Conservation (phyloP, 306 rosid species). For the Casuarina equisetifolia region DNA sequence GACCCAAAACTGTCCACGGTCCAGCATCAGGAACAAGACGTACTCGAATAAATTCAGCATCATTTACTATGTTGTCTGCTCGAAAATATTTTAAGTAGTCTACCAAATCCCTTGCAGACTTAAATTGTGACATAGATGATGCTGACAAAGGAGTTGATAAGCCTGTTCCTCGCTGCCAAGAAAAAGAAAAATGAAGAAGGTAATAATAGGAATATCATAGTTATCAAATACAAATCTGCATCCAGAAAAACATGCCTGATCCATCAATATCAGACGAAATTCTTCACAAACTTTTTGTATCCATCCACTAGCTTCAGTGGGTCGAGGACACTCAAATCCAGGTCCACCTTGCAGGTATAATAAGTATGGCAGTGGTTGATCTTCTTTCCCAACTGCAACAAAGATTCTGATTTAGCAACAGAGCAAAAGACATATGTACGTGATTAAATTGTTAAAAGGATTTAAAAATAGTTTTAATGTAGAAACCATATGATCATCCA, state of each 20-base stretch:
- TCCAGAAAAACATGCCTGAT: constrained; percentile 69
- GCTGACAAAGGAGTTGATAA: constrained; percentile 85
- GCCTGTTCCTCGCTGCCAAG: constrained; percentile 94
- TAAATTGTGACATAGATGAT: constrained; percentile 83
- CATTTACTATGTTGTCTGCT: constrained; percentile 91
- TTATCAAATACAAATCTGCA: constrained; percentile 12
- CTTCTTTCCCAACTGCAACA: constrained; percentile 83
- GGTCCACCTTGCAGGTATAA: constrained; percentile 96
- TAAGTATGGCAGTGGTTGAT: constrained; percentile 67
- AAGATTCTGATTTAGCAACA: constrained; percentile 21
- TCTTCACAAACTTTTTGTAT: constrained; percentile 81
- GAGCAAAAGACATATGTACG: constrained; percentile 8
- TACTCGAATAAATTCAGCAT: constrained; percentile 84
- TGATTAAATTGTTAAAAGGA: background rate
- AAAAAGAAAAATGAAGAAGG: constrained; percentile 29
- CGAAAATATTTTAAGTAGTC: constrained; percentile 75
- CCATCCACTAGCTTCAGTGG: constrained; percentile 92
- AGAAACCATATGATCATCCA: constrained; percentile 16
- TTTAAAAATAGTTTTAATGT: background rate
- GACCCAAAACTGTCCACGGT: constrained; percentile 92
- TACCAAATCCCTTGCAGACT: constrained; percentile 59
- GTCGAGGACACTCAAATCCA: constrained; percentile 78
- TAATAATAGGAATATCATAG: constrained; percentile 19
- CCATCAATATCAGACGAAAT: constrained; percentile 84
- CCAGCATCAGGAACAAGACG: constrained; percentile 80